These are phyloP conservation scores for Calvatia gigantea DNA, from an alignment of 768 basidiomycete species.

Conservation along the genomic window DNA sequence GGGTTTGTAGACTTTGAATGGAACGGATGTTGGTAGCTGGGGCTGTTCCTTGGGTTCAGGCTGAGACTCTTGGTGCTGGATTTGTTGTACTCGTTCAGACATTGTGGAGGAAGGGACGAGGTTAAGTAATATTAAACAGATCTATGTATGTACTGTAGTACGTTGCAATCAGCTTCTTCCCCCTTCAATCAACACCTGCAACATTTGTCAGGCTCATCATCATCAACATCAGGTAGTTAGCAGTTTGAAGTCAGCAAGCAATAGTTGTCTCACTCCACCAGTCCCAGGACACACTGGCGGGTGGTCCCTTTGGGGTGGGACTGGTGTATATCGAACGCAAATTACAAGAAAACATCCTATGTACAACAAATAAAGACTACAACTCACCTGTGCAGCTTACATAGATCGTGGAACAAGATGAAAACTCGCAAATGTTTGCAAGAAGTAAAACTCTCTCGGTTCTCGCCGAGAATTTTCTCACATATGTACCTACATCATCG, in stretches of 20 bases:
- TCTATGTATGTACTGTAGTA: no score
- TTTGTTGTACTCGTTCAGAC: neutral
- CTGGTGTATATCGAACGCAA: constrained; percentile 77
- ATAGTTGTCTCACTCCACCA: constrained; percentile 67
- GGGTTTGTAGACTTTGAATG: constrained; percentile 8
- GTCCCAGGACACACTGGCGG: constrained; percentile 72
- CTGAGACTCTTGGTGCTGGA: neutral
- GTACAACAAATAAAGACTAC: neutral
- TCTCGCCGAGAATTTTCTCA: neutral
- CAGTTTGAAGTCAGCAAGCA: constrained; percentile 38
- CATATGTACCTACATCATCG: constrained; percentile 7
- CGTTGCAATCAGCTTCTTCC: no score
- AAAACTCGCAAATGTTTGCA: neutral
- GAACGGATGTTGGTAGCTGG: neutral
- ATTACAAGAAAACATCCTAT: constrained; percentile 71
- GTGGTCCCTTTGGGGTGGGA: constrained; percentile 69
- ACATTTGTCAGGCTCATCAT: neutral
- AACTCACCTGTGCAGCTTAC: neutral
- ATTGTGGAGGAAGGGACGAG: neutral
- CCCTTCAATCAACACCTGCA: neutral
- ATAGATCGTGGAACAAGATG: neutral
- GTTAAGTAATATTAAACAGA: constrained; percentile 1
- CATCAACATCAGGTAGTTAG: neutral
- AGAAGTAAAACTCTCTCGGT: neutral
- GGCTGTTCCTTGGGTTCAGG: neutral